These are phyloP conservation scores for Ophiocordyceps camponoti-leonardi DNA, from an alignment of 2,329 filamentous ascomycete genomes.

Conservation along the genomic window DNA sequence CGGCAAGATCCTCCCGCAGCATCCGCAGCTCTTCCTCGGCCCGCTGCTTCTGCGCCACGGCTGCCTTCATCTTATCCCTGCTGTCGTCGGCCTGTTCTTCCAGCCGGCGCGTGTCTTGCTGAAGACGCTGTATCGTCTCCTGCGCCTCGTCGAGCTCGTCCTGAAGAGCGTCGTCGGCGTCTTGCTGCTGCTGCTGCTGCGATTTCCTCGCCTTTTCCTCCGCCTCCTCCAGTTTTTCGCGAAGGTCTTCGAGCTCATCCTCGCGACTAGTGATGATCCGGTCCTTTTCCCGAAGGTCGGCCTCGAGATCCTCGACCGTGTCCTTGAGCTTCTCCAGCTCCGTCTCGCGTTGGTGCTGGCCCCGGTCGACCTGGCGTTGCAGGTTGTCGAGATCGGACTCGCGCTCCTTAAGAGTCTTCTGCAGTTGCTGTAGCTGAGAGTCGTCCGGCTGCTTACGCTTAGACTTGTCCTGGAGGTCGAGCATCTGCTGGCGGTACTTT, in stretches of 20 bases:
- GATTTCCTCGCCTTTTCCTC: constrained; percentile 42
- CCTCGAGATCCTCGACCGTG: constrained; percentile 59
- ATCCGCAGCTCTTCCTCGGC: constrained; percentile 44
- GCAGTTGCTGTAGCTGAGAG: constrained; percentile 42
- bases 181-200: constrained; percentile 26
- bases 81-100: constrained; percentile 37
- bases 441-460: constrained; percentile 62
- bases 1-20: constrained; percentile 59
- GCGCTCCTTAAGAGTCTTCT: constrained; percentile 36
- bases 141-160: constrained; percentile 38
- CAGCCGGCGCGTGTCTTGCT: constrained; percentile 33
- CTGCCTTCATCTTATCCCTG: constrained; percentile 35
- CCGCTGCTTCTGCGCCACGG: constrained; percentile 34
- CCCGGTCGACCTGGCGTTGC: constrained; percentile 38
- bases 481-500: constrained; percentile 62
- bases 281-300: constrained; percentile 60
- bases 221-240: constrained; percentile 32
- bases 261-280: constrained; percentile 56
- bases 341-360: constrained; percentile 36
- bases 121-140: constrained; percentile 40
- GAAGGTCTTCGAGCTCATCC: constrained; percentile 55
- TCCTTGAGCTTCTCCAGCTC: constrained; percentile 52
- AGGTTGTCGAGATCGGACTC: constrained; percentile 45
- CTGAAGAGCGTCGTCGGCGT: constrained; percentile 33
- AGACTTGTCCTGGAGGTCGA: constrained; percentile 66